Base-by-base conservation (phyloP, 2,329 filamentous ascomycete genomes). In the Ophiostoma tasmaniense region DNA sequence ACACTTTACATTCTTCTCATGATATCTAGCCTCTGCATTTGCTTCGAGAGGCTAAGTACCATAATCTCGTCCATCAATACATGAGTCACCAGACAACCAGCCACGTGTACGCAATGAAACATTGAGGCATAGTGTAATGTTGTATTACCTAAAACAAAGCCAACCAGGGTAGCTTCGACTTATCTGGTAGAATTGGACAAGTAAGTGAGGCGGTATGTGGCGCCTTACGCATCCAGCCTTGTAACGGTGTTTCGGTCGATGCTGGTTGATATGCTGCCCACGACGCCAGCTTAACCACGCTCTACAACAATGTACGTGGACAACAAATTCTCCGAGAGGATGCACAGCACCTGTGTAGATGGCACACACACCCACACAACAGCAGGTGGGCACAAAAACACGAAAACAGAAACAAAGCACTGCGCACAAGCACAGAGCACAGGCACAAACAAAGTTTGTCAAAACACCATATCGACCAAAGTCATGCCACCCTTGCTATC, bases 71-170 rank as follows among this genome's bases (percentile, higher is more conserved):
- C 17, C 42, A 14, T 13, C 11, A 42, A 52, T n/a, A 25, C 22
- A 55, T 22, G 3, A 55, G n/a, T 22, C 13, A 13, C 22, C 50
- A 22, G 50, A 25, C n/a, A 25, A 55, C n/a, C n/a, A 55, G 50
- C 50, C 50, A 55, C 50, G 50, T 55, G 50, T 25, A 55, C n/a
- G 50, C 50, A 55, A 55, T 55, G 50, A 55, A 55, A 55, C 50
- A 55, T 2, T 3, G 7, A 55, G n/a, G 11, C 13, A 52, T 42
- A n/a, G 39, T 42, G 39, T 42, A 42, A n/a, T n/a, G n/a, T n/a
- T 42, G 39, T 42, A 14, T 42, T 42, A 42, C 5, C 4, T 3
- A 42, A 17, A 42, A 5, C 10, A 42, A 42, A 13, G 39, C 39
- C 39, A 42, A 42, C 11, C 35, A 42, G 13, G 3, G 39, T 14